phyloP scores from a whole-genome alignment of 345 rosid species.

The Physaria fendleri region DNA sequence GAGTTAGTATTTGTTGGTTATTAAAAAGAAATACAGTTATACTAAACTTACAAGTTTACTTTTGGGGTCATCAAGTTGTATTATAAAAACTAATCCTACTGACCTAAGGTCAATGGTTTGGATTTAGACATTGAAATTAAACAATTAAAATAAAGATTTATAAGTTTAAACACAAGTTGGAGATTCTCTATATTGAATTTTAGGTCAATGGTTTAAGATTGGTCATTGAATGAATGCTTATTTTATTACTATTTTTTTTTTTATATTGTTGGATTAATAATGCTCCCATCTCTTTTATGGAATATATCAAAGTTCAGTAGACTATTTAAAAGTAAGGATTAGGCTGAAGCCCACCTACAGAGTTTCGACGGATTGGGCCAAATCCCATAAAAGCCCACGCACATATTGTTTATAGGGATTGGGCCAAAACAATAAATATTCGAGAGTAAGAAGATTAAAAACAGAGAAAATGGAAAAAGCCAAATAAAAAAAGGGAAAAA shows the following conservation, averaged over 20 bases:
- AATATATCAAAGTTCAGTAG: conserved; percentile 10
- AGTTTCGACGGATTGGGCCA: too few relatives aligned
- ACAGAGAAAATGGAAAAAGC: background rate
- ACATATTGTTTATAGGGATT: too few relatives aligned
- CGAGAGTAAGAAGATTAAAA: too few relatives aligned
- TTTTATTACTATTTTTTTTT: background rate
- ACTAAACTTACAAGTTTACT: background rate
- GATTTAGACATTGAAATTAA: conserved; percentile 30
- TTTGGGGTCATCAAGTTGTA: conserved; percentile 17
- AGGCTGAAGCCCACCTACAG: too few relatives aligned
- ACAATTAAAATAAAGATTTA: conserved; percentile 18
- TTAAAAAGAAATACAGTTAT: background rate
- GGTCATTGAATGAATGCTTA: conserved; percentile 22
- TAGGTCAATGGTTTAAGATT: conserved; percentile 43
- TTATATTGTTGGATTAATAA: conserved; percentile 3
- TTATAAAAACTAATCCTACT: background rate
- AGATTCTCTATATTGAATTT: conserved; percentile 34
- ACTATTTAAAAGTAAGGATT: too few relatives aligned
- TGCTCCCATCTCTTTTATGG: conserved; percentile 20
- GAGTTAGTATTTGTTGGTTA: background rate
- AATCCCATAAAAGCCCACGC: too few relatives aligned
- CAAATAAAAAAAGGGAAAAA: background rate
- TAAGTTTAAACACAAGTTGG: conserved; percentile 38
- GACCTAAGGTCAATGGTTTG: conserved; percentile 36
- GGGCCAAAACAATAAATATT: too few relatives aligned